A percentile compares a stretch with the other conserved stretches of the same genome.
phyloP scores from a whole-genome alignment of 176 grass and related monocot species.

The Carex parvula region DNA sequence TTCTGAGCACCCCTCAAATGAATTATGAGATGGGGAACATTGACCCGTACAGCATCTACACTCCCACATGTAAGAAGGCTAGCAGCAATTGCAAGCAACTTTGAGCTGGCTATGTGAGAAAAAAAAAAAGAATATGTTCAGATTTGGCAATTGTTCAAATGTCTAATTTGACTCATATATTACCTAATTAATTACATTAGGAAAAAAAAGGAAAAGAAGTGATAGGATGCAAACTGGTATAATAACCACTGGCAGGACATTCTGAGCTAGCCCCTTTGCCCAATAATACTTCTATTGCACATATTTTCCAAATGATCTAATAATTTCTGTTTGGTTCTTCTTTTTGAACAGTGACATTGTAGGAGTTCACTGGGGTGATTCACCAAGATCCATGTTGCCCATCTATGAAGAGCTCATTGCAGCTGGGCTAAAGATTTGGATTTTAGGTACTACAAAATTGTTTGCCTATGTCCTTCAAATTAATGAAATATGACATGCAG shows the following conservation, averaged over 20 bases:
- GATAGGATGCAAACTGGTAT: not conserved
- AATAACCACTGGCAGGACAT: not conserved
- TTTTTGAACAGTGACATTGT: slow-evolving; percentile 17
- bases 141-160: not conserved
- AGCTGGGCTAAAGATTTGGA: slow-evolving; percentile 63
- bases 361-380: slow-evolving; percentile 55
- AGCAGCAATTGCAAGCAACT: not conserved
- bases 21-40: slow-evolving; percentile 57
- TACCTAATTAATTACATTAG: not conserved
- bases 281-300: not conserved
- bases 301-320: not conserved
- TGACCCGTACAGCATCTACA: slow-evolving; percentile 85
- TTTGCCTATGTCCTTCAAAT: not conserved
- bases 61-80: slow-evolving; percentile 29
- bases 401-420: slow-evolving; percentile 56
- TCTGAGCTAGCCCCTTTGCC: not conserved
- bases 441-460: slow-evolving; percentile 45
- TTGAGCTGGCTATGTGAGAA: slow-evolving; percentile 36
- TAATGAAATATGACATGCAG: not conserved
- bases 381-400: slow-evolving; percentile 54
- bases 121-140: not conserved
- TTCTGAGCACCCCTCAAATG: slow-evolving; percentile 42
- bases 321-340: not conserved
- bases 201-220: not conserved
- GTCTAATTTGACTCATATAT: not conserved